phyloP scores from a whole-genome alignment of 176 grass and related monocot species.

The Lolium rigidum region DNA sequence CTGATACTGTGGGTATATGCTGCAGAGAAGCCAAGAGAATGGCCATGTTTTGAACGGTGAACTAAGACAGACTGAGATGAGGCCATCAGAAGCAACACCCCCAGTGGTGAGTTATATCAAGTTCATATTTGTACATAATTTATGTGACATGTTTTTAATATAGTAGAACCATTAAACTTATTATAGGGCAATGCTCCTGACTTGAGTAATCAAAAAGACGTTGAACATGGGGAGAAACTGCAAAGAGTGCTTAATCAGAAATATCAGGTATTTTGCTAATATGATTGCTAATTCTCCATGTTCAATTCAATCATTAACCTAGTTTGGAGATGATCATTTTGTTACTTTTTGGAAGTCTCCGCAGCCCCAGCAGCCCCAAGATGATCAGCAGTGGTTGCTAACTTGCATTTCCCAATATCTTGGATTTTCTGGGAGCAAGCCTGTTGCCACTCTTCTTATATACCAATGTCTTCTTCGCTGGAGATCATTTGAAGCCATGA shows the following conservation, averaged over 20 bases:
- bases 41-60: constrained; percentile 70
- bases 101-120: constrained; percentile 49
- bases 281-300: constrained; percentile 23
- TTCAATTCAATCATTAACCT: constrained; percentile 24
- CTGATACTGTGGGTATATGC: constrained; percentile 38
- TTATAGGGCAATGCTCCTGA: constrained; percentile 51
- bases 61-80: constrained; percentile 62
- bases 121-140: constrained; percentile 29
- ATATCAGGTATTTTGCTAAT: constrained; percentile 65
- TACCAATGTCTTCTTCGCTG: constrained; percentile 70
- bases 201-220: constrained; percentile 54
- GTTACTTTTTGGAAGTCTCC: constrained; percentile 37
- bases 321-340: constrained; percentile 33
- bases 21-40: constrained; percentile 79
- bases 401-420: constrained; percentile 68
- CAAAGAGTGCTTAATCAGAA: constrained; percentile 72
- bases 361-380: constrained; percentile 49
- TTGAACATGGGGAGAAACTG: constrained; percentile 72
- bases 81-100: constrained; percentile 47
- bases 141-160: background rate
- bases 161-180: constrained; percentile 37
- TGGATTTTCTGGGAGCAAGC: constrained; percentile 68
- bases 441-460: constrained; percentile 76
- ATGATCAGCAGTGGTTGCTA: constrained; percentile 67
- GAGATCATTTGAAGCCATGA: constrained; percentile 91